Conservation (phyloP, 768 basidiomycete genomes). For the Tricholoma hemisulphureum region DNA sequence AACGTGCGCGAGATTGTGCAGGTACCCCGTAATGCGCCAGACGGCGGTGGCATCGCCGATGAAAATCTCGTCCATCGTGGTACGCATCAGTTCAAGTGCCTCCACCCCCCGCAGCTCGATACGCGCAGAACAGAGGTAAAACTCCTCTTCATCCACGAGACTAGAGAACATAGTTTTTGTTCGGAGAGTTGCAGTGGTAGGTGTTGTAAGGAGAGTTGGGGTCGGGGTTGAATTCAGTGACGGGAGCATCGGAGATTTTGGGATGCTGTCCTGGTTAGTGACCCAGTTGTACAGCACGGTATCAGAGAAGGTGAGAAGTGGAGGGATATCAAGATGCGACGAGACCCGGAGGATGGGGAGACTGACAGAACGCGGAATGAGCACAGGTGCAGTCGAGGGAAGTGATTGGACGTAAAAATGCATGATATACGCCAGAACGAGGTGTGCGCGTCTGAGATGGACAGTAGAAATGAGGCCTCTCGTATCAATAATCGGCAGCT, state of each 20-base stretch:
- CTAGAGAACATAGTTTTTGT: too few species aligned
- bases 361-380: constrained; percentile 68
- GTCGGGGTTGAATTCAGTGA: too few species aligned
- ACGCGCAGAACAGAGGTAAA: constrained; percentile 82
- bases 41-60: constrained; percentile 66
- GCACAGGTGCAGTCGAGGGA: constrained; percentile 46
- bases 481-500: background rate
- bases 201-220: too few species aligned
- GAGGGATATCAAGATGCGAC: constrained; percentile 72
- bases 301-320: constrained; percentile 88
- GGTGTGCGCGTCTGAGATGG: constrained; percentile 67
- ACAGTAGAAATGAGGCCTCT: constrained; percentile 14
- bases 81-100: constrained; percentile 82
- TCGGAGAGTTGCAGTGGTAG: too few species aligned
- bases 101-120: constrained; percentile 86
- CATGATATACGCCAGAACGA: constrained; percentile 68
- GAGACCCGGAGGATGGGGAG: constrained; percentile 76
- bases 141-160: constrained; percentile 89
- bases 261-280: too few species aligned
- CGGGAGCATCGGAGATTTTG: too few species aligned
- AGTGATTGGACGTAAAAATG: constrained; percentile 78
- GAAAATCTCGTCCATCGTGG: constrained; percentile 86
- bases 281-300: constrained; percentile 88
- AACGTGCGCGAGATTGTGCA: constrained; percentile 58
- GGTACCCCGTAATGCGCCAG: constrained; percentile 61